Evolutionary conservation across 2,329 filamentous ascomycete genomes (phyloP), one percentile per base, ranked within the genome.

Genomic region (Coleophoma crateriformis): DNA sequence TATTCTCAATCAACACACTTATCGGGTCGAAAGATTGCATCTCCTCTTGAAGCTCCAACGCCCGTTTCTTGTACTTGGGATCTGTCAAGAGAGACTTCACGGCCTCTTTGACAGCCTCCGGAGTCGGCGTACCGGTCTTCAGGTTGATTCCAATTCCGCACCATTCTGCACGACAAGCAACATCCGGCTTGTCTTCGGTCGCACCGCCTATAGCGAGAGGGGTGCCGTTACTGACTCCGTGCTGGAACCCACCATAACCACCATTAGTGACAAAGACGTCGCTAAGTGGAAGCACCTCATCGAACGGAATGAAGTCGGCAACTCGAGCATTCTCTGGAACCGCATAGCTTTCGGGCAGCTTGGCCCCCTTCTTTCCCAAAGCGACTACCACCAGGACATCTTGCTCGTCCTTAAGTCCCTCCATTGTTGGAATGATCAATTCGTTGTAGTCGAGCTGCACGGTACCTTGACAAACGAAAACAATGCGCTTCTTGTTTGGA

Each of bases 401-500:
- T 3, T 62, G 54, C 1, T 62, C 55, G 44, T 65, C 57, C 13
- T 61, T 60, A 32, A 71, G 54, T 1, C 62, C 68, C 32, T 63
- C 56, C 19, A 70, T 56, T 0, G 67, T 67, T 2, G 69, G 67
- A 8, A 69, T 52, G 14, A 67, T 61, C 3, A 71, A 54, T 11
- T 69, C 60, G 12, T 59, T 53, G 27, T 59, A 61, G 22, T 66
- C 49, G 17, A 61, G 47, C 4, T 57, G 58, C 0, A 68, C 48
- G 6, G 67, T 68, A 1, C 69, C 68, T 48, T 69, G 67, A 19
- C 61, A 67, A 7, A 70, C 66, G 33, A 64, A 58, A 14, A 71
- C 54, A 12, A 71, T 61, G 17, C 65, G 64, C 47, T 65, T 64
- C 46, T 67, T 69, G 49, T 69, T 71, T 17, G 66, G 61, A 41